Percentiles rank a stretch among this genome's conserved stretches.
These are phyloP conservation scores for Pelargonium australe DNA, from an alignment of 441 rosid species.

Conservation along the genomic window DNA sequence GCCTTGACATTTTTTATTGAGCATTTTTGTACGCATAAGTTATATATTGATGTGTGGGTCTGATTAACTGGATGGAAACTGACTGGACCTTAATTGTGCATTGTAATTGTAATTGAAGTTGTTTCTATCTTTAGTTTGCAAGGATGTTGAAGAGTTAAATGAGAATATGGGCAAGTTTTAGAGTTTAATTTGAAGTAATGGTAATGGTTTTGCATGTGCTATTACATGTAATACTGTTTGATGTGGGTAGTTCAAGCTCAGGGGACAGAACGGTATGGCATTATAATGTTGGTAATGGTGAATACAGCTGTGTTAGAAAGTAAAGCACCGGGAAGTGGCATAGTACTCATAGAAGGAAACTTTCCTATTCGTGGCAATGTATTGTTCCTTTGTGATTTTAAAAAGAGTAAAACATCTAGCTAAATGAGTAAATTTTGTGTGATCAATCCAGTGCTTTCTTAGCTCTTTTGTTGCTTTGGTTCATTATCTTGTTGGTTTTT, in stretches of 20 bases:
- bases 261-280: neutral
- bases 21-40: neutral
- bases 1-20: no score
- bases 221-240: neutral
- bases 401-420: neutral
- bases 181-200: slow-evolving; percentile 1
- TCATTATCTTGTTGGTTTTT: neutral
- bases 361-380: neutral
- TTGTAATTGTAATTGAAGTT: slow-evolving; percentile 1
- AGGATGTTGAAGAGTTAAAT: neutral
- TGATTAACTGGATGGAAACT: neutral
- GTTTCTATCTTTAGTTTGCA: neutral
- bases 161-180: slow-evolving; percentile 7
- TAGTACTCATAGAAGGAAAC: neutral
- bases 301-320: neutral
- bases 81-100: slow-evolving; percentile 1
- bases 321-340: neutral
- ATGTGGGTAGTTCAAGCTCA: neutral
- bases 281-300: no score
- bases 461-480: neutral
- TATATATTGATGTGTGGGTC: neutral
- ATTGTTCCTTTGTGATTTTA: neutral
- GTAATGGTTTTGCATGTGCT: neutral
- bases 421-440: neutral
- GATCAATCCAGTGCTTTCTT: neutral